phyloP scores from a whole-genome alignment of 441 rosid species.

The Sinapis alba region DNA sequence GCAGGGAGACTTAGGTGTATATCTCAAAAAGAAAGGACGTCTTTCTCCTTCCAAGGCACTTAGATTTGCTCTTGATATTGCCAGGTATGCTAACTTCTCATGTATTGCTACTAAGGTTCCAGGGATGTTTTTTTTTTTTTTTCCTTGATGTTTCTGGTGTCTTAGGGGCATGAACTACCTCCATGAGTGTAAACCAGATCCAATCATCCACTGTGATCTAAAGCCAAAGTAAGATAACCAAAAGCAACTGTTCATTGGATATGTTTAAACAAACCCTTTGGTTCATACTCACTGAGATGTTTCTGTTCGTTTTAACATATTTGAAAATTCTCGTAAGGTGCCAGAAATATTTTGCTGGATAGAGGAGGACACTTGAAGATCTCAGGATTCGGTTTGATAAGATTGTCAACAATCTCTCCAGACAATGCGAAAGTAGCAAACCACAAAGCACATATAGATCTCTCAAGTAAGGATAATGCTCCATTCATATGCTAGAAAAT shows the following conservation, averaged over 20 bases:
- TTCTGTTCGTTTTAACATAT: slow-evolving; percentile 59
- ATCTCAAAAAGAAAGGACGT: slow-evolving; percentile 86
- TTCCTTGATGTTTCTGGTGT: slow-evolving; percentile 16
- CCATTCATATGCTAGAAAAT: background rate
- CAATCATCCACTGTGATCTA: slow-evolving; percentile 80
- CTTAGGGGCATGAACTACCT: slow-evolving; percentile 92
- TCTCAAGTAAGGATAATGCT: slow-evolving; percentile 55
- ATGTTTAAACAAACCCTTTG: slow-evolving; percentile 11
- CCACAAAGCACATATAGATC: slow-evolving; percentile 47
- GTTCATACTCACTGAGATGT: slow-evolving; percentile 32
- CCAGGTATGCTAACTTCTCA: slow-evolving; percentile 54
- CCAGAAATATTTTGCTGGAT: slow-evolving; percentile 98
- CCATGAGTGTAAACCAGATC: slow-evolving; percentile 90
- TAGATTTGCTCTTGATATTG: slow-evolving; percentile 84
- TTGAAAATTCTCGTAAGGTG: slow-evolving; percentile 81
- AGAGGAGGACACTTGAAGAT: slow-evolving; percentile 77
- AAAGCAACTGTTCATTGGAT: slow-evolving; percentile 45
- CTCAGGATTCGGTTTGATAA: slow-evolving; percentile 77
- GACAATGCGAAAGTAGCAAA: slow-evolving; percentile 56
- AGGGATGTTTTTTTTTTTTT: background rate
- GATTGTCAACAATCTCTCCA: slow-evolving; percentile 54
- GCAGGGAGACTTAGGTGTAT: slow-evolving; percentile 80
- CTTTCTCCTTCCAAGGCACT: slow-evolving; percentile 72
- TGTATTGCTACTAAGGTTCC: background rate
- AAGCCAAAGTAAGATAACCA: slow-evolving; percentile 84